phyloP scores from a whole-genome alignment of 2,329 filamentous ascomycete genomes.

The Coniella lustricola region DNA sequence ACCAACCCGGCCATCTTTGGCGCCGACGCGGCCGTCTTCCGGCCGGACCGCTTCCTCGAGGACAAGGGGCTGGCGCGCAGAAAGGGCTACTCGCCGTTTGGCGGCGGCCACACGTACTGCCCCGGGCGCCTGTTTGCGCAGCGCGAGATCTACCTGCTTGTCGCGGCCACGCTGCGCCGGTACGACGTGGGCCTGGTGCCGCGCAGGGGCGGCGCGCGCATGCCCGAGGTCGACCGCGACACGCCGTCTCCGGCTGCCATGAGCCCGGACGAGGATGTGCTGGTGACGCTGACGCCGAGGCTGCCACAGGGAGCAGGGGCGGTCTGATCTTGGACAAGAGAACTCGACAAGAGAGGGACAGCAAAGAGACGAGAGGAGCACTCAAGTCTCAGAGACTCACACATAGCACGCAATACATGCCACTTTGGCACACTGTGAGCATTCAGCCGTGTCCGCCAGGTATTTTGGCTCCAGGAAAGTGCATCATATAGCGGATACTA shows the following conservation, averaged over 20 bases:
- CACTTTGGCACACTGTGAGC: too few relatives aligned
- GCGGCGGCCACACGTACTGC: background rate
- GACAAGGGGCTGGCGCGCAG: background rate
- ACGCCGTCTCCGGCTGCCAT: background rate
- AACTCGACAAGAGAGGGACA: background rate
- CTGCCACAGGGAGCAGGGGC: background rate
- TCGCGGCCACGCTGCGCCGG: background rate
- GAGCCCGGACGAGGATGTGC: background rate
- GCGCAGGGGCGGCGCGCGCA: background rate
- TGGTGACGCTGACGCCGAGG: background rate
- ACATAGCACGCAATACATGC: too few relatives aligned
- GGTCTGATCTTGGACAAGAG: background rate
- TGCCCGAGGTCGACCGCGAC: background rate
- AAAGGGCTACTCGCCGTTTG: background rate
- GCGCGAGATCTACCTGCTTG: background rate
- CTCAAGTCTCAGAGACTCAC: too few relatives aligned
- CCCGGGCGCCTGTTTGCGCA: background rate
- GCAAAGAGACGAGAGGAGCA: background rate
- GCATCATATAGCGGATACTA: too few relatives aligned
- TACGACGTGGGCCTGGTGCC: background rate
- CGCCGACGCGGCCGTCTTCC: background rate
- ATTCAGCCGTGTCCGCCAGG: too few relatives aligned
- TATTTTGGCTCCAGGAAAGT: too few relatives aligned
- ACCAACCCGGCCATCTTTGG: background rate
- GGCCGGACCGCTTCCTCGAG: background rate